Conservation (phyloP, 2,329 filamentous ascomycete species). For the Epichloe sp. region DNA sequence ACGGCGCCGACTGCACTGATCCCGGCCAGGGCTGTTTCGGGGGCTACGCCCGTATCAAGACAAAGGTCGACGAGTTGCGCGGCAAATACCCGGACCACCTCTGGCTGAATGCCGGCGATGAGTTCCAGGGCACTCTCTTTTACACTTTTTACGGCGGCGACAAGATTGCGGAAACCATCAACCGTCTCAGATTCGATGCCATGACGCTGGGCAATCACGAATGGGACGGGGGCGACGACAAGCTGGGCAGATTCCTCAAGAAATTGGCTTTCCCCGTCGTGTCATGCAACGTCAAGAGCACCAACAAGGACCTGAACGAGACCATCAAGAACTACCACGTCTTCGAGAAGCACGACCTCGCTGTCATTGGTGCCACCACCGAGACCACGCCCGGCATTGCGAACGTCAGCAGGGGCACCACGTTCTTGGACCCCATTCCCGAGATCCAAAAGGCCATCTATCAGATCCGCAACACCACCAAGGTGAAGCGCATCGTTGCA, state of each 20-base stretch:
- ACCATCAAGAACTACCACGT: slow-evolving; percentile 54
- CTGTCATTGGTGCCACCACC: slow-evolving; percentile 46
- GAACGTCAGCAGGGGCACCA: slow-evolving; percentile 42
- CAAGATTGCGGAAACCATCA: slow-evolving; percentile 55
- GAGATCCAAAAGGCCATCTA: slow-evolving; percentile 49
- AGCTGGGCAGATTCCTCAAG: slow-evolving; percentile 45
- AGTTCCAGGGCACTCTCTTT: slow-evolving; percentile 57
- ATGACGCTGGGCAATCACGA: slow-evolving; percentile 59
- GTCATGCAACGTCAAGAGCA: slow-evolving; percentile 49
- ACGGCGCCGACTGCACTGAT: slow-evolving; percentile 47
- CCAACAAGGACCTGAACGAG: slow-evolving; percentile 43
- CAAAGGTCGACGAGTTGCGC: slow-evolving; percentile 42
- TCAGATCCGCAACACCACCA: slow-evolving; percentile 45
- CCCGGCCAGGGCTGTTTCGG: slow-evolving; percentile 47
- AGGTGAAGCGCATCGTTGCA: slow-evolving; percentile 51
- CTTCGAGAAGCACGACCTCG: slow-evolving; percentile 46
- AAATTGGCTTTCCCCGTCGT: slow-evolving; percentile 54
- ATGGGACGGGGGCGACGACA: slow-evolving; percentile 51
- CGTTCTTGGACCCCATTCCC: slow-evolving; percentile 42
- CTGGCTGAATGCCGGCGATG: slow-evolving; percentile 53
- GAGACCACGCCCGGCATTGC: slow-evolving; percentile 33
- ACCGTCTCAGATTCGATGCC: slow-evolving; percentile 51
- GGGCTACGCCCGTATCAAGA: slow-evolving; percentile 52
- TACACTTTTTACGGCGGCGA: slow-evolving; percentile 53
- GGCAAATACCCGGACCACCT: slow-evolving; percentile 46